Evolutionary conservation across 2,329 filamentous ascomycete species (phyloP), one percentile per base, ranked within the genome.

Genomic region (Aspergillus quadrilineatus): DNA sequence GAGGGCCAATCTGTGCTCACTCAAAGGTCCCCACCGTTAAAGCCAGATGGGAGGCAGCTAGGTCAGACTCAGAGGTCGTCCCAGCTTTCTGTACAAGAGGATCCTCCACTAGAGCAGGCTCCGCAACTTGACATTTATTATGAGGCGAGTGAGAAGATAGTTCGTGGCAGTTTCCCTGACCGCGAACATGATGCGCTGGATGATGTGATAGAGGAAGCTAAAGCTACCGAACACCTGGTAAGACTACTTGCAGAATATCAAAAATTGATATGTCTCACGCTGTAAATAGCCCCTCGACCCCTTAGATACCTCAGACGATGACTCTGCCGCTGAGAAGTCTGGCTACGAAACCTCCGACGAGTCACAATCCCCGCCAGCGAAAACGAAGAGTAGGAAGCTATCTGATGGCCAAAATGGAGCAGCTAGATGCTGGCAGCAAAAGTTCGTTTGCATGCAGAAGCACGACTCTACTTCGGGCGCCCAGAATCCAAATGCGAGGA

Each of bases 401-500:
- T 48, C 46, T n/a, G 22, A 48, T 12, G 47, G 45, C 22, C 54
- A 53, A 26, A 41, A 61, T 30, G 17, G 42, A 12, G 37, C 26
- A 29, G 57, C 48, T 4, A 63, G 65, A 14, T 49, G 60, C 14
- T 75, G 73, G 74, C 71, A 72, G 60, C 73, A 76, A 56, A 77
- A 70, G 2, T 86, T 85, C 58, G 75, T 80, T 32, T 87, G 85
- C 66, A 86, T 87, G 83, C 76, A 84, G 44, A 80, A 80, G 58
- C 76, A 81, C 55, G 79, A 79, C 50, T 75, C 75, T 4, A 69
- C 66, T 28, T 70, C 72, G 5, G 69, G 74, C 12, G 67, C 73
- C 0, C 69, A 76, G 10, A 90, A 89, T 62, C 89, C 90, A 0
- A 97, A 97, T 68, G 77, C 79, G 1, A 78, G 82, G 10, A 95